A percentile compares a stretch with the other conserved stretches of the same genome.
Conservation (phyloP, 2,329 filamentous ascomycete species). For the Cercospora sp. region DNA sequence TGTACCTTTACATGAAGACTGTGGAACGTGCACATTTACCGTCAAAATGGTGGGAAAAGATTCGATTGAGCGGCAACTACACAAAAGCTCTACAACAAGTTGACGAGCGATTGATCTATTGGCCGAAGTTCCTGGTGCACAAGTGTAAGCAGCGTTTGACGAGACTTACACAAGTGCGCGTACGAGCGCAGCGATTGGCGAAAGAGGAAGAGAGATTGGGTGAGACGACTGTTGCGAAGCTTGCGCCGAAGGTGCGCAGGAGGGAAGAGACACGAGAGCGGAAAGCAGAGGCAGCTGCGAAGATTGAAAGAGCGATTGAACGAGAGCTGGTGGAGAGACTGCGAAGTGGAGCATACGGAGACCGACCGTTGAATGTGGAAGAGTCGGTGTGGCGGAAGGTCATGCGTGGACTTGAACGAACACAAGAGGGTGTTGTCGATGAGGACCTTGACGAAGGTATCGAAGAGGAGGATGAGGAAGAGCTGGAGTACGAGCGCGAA, state of each 20-base stretch:
- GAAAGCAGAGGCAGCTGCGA: conserved; percentile 63
- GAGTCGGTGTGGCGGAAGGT: conserved; percentile 98
- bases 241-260: conserved; percentile 80
- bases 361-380: conserved; percentile 91
- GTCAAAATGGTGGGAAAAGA: conserved; percentile 89
- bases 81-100: conserved; percentile 83
- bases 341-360: conserved; percentile 89
- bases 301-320: conserved; percentile 95
- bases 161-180: conserved; percentile 85
- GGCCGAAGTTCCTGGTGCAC: conserved; percentile 88
- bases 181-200: conserved; percentile 71
- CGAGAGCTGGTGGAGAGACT: conserved; percentile 88
- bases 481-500: conserved; percentile 61
- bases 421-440: conserved; percentile 78
- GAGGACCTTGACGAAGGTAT: conserved; percentile 87
- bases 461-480: conserved; percentile 67
- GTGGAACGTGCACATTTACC: conserved; percentile 86
- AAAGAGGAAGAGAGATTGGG: conserved; percentile 87
- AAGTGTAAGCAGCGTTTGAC: conserved; percentile 97
- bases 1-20: conserved; percentile 98
- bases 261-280: conserved; percentile 51
- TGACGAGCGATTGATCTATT: conserved; percentile 84
- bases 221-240: conserved; percentile 81
- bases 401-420: conserved; percentile 81
- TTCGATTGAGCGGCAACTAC: conserved; percentile 88